Conservation (phyloP, 208 protist genomes). For the Leishmania lainsoni region DNA sequence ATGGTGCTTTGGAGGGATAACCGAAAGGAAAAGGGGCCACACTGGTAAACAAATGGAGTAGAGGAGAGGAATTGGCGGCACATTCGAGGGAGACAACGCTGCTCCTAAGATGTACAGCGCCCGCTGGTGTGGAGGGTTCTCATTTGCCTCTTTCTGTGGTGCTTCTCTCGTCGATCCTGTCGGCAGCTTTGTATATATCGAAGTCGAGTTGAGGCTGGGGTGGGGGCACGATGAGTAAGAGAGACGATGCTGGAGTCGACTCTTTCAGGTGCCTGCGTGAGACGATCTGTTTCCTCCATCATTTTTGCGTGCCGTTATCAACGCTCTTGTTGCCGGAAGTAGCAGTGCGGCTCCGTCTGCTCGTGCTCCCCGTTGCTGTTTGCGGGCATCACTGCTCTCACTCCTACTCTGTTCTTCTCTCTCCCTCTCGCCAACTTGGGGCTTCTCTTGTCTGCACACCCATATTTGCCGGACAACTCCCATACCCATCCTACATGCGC, state of each 20-base stretch:
- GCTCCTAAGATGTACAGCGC: background rate
- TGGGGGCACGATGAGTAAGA: background rate
- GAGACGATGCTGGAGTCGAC: background rate
- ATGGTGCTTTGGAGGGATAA: background rate
- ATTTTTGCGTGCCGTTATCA: background rate
- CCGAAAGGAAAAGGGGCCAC: background rate
- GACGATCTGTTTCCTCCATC: background rate
- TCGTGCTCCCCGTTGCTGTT: background rate
- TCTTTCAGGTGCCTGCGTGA: background rate
- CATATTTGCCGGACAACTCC: too few species aligned
- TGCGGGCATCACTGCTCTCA: background rate
- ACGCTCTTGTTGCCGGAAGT: background rate
- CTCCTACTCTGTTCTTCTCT: background rate
- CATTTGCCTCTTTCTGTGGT: background rate
- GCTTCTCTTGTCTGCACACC: background rate
- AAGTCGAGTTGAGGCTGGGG: background rate
- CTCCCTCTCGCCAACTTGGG: background rate
- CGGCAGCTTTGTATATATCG: background rate
- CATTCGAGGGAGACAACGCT: background rate
- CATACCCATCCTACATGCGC: background rate
- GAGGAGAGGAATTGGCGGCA: background rate
- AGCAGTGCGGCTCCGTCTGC: background rate
- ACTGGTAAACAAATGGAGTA: background rate
- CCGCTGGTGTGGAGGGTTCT: background rate
- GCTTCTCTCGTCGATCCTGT: background rate